phyloP scores from a whole-genome alignment of 2,329 filamentous ascomycete species.

The Bipolaris cookei region DNA sequence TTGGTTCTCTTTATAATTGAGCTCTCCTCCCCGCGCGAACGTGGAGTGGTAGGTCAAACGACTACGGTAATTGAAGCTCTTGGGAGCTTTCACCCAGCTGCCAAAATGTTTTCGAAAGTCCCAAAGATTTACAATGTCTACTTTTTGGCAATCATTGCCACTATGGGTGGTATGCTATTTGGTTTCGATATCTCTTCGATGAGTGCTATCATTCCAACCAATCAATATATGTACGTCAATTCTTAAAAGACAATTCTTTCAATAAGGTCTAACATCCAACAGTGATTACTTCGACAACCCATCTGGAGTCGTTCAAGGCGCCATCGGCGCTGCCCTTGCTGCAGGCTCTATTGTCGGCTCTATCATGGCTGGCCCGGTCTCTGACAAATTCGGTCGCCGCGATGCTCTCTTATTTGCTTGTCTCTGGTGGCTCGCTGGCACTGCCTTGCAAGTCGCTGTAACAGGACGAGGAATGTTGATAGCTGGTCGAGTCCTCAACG shows the following conservation, averaged over 20 bases:
- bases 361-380: constrained; percentile 63
- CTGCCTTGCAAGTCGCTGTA: constrained; percentile 66
- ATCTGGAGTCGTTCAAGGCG: constrained; percentile 56
- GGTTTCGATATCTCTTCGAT: constrained; percentile 82
- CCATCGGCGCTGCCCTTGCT: constrained; percentile 65
- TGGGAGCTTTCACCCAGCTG: constrained; percentile 11
- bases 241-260: background rate
- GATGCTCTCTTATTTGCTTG: constrained; percentile 60
- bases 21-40: background rate
- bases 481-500: constrained; percentile 73
- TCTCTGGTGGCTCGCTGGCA: constrained; percentile 64
- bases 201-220: constrained; percentile 54
- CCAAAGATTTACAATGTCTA: constrained; percentile 65
- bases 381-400: constrained; percentile 64
- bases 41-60: constrained; percentile 8
- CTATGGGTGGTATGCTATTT: constrained; percentile 72
- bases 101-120: constrained; percentile 45
- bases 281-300: constrained; percentile 59
- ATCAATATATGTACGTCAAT: constrained; percentile 27
- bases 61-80: constrained; percentile 10
- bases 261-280: background rate
- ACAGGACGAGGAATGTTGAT: constrained; percentile 74
- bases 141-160: constrained; percentile 62
- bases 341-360: constrained; percentile 73
- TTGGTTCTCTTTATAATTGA: constrained; percentile 18